phyloP scores from a whole-genome alignment of 768 basidiomycete species.

The Neoboletus subvelutipes region DNA sequence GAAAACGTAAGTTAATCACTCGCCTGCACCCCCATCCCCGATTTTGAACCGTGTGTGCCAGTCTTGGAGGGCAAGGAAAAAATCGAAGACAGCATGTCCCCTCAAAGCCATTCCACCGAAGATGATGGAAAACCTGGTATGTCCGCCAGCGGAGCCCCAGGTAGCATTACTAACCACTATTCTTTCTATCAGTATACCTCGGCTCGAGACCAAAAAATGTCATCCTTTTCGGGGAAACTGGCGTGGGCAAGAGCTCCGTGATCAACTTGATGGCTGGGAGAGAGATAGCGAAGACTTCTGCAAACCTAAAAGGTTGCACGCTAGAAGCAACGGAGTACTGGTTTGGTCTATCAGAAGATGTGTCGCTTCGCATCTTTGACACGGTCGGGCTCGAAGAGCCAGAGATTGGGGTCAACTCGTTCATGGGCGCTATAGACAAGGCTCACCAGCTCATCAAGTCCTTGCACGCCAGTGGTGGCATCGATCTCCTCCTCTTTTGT shows the following conservation, averaged over 20 bases:
- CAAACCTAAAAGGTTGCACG: not conserved
- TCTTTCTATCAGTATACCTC: not conserved
- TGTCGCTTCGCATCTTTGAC: slow-evolving; percentile 1
- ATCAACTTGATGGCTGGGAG: slow-evolving; percentile 8
- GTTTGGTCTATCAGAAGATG: not conserved
- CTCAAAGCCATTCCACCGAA: not conserved
- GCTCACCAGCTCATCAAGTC: slow-evolving; percentile 6
- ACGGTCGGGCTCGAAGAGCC: slow-evolving; percentile 13
- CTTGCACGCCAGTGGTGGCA: slow-evolving; percentile 3
- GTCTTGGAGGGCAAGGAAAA: too few species aligned
- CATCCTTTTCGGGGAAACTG: slow-evolving; percentile 11
- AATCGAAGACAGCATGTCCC: not conserved
- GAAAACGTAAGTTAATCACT: not conserved
- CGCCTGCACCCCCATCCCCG: not conserved
- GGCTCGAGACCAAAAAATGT: not conserved
- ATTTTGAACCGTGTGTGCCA: not conserved
- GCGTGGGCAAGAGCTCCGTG: slow-evolving; percentile 10
- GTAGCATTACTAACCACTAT: not conserved
- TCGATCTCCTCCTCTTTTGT: slow-evolving; percentile 19
- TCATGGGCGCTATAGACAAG: slow-evolving; percentile 11
- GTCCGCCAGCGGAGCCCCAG: not conserved
- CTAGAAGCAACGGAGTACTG: not conserved
- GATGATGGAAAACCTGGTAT: not conserved
- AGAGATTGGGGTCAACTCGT: not conserved
- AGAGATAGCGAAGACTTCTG: not conserved